phyloP scores from a whole-genome alignment of 495 filamentous ascomycete genomes.

The Neurospora sp. region DNA sequence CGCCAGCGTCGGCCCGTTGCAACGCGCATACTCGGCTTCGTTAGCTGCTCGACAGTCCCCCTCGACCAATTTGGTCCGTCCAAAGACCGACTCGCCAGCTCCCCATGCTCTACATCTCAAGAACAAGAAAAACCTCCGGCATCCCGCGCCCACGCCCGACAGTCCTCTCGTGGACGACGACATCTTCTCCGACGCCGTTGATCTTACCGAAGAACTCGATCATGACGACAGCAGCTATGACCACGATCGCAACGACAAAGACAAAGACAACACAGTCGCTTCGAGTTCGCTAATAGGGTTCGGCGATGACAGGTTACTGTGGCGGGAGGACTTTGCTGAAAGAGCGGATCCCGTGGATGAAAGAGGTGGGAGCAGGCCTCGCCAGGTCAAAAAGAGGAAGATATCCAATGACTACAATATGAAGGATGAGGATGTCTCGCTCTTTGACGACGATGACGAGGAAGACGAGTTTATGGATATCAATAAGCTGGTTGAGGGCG shows the following conservation, averaged over 20 bases:
- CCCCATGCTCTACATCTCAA: not conserved
- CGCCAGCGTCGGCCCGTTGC: slow-evolving; percentile 17
- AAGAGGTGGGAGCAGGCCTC: not conserved
- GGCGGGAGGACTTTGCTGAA: slow-evolving; percentile 47
- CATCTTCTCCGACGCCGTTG: slow-evolving; percentile 48
- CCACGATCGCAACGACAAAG: slow-evolving; percentile 6
- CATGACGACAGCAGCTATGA: slow-evolving; percentile 12
- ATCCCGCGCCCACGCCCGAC: not conserved
- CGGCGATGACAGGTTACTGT: slow-evolving; percentile 42
- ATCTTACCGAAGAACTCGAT: slow-evolving; percentile 54
- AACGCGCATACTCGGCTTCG: slow-evolving; percentile 25
- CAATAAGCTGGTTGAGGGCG: not conserved
- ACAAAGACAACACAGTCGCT: not conserved
- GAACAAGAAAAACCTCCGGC: not conserved
- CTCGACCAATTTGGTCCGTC: not conserved
- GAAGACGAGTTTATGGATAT: slow-evolving; percentile 34
- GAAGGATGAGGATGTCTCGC: not conserved
- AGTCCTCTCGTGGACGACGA: slow-evolving; percentile 8
- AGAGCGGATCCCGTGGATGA: slow-evolving; percentile 17
- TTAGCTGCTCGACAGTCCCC: slow-evolving; percentile 6
- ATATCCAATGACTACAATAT: slow-evolving; percentile 43
- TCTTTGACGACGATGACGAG: not conserved
- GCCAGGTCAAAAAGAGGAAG: slow-evolving; percentile 35
- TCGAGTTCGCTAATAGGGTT: slow-evolving; percentile 33
- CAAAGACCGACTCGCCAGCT: not conserved